These are phyloP conservation scores for Aspergillus ibericus DNA, from an alignment of 2,329 filamentous ascomycete species.

Conservation along the genomic window DNA sequence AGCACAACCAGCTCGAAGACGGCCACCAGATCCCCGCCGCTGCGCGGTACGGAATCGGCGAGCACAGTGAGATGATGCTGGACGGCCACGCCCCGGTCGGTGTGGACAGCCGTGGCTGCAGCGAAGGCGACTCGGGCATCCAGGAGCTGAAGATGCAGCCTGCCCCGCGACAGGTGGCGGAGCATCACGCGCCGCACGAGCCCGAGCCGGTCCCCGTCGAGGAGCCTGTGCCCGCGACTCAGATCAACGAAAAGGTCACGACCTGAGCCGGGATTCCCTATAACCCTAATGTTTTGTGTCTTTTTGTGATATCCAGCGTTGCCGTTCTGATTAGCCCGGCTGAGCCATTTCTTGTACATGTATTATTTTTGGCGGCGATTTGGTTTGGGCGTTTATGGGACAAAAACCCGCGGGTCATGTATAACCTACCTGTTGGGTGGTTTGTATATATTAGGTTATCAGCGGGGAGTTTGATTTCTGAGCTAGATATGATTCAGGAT, in stretches of 20 bases:
- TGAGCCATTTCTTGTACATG: constrained; percentile 22
- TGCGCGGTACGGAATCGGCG: constrained; percentile 60
- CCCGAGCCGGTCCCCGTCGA: constrained; percentile 14
- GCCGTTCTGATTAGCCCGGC: constrained; percentile 23
- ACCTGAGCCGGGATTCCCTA: background rate
- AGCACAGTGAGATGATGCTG: constrained; percentile 62
- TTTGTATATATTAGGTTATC: constrained; percentile 17
- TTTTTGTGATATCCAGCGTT: constrained; percentile 30
- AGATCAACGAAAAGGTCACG: constrained; percentile 26
- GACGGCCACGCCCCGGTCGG: constrained; percentile 51
- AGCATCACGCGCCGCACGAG: constrained; percentile 23
- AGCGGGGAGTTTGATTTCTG: background rate
- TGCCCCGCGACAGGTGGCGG: constrained; percentile 29
- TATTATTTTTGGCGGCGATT: constrained; percentile 13
- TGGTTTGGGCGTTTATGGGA: background rate
- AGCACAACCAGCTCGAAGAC: constrained; percentile 43
- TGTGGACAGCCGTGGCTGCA: constrained; percentile 32
- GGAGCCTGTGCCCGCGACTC: constrained; percentile 14
- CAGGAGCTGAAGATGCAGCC: constrained; percentile 33
- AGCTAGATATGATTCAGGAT: constrained; percentile 2
- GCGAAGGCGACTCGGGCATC: constrained; percentile 30
- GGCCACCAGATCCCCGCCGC: constrained; percentile 58
- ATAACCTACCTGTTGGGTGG: constrained; percentile 5
- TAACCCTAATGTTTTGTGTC: constrained; percentile 15
- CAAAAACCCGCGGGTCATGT: constrained; percentile 4